Base-by-base conservation (phyloP, 768 basidiomycete genomes). In the Mycena vitilis region DNA sequence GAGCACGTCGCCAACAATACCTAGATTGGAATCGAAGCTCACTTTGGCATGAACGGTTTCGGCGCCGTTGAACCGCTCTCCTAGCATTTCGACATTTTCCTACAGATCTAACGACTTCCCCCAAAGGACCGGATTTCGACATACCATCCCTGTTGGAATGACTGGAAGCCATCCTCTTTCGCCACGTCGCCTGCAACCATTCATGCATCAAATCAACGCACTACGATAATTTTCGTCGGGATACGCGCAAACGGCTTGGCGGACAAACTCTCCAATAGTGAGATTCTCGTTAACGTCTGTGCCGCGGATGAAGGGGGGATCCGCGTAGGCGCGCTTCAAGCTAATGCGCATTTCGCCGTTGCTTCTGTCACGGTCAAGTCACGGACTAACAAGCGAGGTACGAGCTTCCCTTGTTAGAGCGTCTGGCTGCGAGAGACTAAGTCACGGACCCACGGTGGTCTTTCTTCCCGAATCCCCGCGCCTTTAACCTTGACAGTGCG, bases 341-440 rank as follows among this genome's bases (percentile, higher is more conserved):
- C 65, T 65, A 37, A 69, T 69, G 63, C 68, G 60, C 68, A 65
- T 63, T 16, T 69, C 68, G 10, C 63, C 68, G n/a, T 64, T 60
- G 5, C n/a, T 40, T 23, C 68, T 23, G 58, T 69, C n/a, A n/a
- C n/a, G n/a, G n/a, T n/a, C n/a, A n/a, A n/a, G n/a, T n/a, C n/a
- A n/a, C n/a, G n/a, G n/a, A n/a, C n/a, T n/a, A n/a, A n/a, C n/a
- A n/a, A n/a, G n/a, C n/a, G n/a, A n/a, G n/a, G n/a, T n/a, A n/a
- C n/a, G n/a, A n/a, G n/a, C n/a, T n/a, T n/a, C n/a, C n/a, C n/a
- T n/a, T n/a, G n/a, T n/a, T n/a, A n/a, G n/a, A n/a, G n/a, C n/a
- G n/a, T n/a, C n/a, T n/a, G n/a, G n/a, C n/a, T n/a, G n/a, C n/a
- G n/a, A n/a, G n/a, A n/a, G n/a, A n/a, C n/a, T n/a, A n/a, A n/a